Evolutionary conservation across 2,329 filamentous ascomycete species (phyloP).

Genomic region (Ceratocystis papillata): DNA sequence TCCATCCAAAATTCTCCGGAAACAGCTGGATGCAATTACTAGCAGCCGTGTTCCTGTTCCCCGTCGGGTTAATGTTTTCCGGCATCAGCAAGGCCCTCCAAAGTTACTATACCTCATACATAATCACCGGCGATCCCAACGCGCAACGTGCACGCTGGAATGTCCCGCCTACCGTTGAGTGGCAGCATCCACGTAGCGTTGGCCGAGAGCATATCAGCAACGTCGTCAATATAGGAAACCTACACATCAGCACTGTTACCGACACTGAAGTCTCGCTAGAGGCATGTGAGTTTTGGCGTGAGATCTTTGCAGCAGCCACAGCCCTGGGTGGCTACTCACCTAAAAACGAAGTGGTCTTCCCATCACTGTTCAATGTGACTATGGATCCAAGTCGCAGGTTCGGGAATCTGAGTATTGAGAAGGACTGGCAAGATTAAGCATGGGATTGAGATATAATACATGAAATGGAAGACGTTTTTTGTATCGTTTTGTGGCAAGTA

Average conservation of each 20-base stretch:
- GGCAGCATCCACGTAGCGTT: conserved; percentile 30
- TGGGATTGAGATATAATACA: too few relatives aligned
- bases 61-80: conserved; percentile 30
- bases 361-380: conserved; percentile 16
- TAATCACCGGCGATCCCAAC: conserved; percentile 35
- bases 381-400: conserved; percentile 15
- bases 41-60: conserved; percentile 28
- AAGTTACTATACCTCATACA: conserved; percentile 35
- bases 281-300: conserved; percentile 32
- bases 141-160: conserved; percentile 29
- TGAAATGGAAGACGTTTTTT: too few relatives aligned
- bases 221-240: conserved; percentile 32
- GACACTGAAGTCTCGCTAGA: conserved; percentile 29
- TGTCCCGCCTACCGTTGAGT: conserved; percentile 32
- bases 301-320: conserved; percentile 27
- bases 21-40: conserved; percentile 28
- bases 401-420: not conserved
- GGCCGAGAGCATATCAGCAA: conserved; percentile 27
- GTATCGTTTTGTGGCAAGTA: too few relatives aligned
- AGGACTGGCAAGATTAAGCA: not conserved
- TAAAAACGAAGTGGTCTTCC: conserved; percentile 16
- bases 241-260: conserved; percentile 29
- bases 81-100: conserved; percentile 34
- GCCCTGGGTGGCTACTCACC: conserved; percentile 31
- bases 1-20: conserved; percentile 30